Percentiles rank a stretch among this genome's conserved stretches.
Evolutionary conservation across 2,329 filamentous ascomycete species (phyloP).

Genomic region (Xylaria sp.): DNA sequence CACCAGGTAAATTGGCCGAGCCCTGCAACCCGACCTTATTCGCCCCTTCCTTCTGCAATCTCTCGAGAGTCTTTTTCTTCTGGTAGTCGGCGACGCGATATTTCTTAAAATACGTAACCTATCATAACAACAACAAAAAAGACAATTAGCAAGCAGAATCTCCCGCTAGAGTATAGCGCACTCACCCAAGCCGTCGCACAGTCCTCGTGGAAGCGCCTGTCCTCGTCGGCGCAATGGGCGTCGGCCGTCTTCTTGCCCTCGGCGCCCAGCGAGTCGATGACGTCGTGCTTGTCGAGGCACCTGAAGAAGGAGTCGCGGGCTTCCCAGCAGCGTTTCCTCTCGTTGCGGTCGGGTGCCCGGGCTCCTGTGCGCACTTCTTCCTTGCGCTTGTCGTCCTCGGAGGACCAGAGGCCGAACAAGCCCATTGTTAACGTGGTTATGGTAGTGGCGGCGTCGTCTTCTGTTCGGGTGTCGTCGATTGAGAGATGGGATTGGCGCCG

Average conservation of each 20-base stretch:
- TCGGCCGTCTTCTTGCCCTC: slow-evolving; percentile 60
- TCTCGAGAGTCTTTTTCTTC: slow-evolving; percentile 78
- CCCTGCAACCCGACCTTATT: slow-evolving; percentile 53
- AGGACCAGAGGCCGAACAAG: slow-evolving; percentile 52
- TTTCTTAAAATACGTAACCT: slow-evolving; percentile 99
- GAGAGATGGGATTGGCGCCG: too few species aligned
- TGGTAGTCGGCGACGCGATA: slow-evolving; percentile 91
- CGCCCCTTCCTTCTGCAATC: slow-evolving; percentile 76
- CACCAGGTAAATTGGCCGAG: slow-evolving; percentile 8
- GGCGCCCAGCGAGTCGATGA: slow-evolving; percentile 72
- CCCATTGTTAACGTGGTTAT: slow-evolving; percentile 49
- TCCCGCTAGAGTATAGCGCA: too few species aligned
- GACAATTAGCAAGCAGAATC: too few species aligned
- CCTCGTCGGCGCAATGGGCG: slow-evolving; percentile 63
- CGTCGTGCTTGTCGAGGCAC: slow-evolving; percentile 81
- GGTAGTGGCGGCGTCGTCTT: too few species aligned
- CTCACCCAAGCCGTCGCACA: slow-evolving; percentile 91
- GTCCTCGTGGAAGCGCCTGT: slow-evolving; percentile 76
- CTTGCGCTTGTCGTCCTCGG: slow-evolving; percentile 53
- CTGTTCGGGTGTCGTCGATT: too few species aligned
- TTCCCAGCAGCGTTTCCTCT: slow-evolving; percentile 87
- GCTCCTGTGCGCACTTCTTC: slow-evolving; percentile 61
- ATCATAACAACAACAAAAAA: slow-evolving; percentile 9
- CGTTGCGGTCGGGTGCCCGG: slow-evolving; percentile 82
- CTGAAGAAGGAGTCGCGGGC: slow-evolving; percentile 85